Evolutionary conservation across 495 filamentous ascomycete genomes (phyloP).

Genomic region (Aspergillus avenaceus): DNA sequence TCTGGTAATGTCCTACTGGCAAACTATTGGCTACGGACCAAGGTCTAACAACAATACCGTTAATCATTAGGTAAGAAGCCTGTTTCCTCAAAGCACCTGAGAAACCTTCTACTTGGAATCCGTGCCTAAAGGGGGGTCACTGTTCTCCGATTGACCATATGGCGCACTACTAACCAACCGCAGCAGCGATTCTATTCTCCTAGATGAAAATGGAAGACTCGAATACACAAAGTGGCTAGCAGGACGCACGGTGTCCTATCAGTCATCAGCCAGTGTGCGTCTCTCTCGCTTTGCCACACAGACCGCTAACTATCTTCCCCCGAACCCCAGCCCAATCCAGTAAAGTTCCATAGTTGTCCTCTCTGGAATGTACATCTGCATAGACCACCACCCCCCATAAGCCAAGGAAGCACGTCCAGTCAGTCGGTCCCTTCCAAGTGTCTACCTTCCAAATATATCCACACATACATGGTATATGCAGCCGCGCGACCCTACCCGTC

Average conservation of each 20-base stretch:
- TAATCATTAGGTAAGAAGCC: background rate
- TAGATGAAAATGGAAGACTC: background rate
- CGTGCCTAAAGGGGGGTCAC: background rate
- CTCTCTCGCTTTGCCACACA: no score
- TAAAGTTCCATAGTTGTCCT: constrained; percentile 1
- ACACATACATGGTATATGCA: background rate
- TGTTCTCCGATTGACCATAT: background rate
- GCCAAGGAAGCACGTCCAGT: constrained; percentile 1
- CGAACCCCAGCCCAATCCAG: background rate
- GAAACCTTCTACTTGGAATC: background rate
- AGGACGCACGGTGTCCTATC: background rate
- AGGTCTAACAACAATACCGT: background rate
- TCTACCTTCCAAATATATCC: background rate
- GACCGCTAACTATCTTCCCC: background rate
- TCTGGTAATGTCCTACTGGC: background rate
- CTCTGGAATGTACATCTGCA: constrained; percentile 5
- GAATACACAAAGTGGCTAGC: background rate
- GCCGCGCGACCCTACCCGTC: background rate
- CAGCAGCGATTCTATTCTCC: no score
- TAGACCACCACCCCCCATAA: background rate
- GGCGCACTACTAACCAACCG: no score
- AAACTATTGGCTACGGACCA: background rate
- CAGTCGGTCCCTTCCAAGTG: background rate
- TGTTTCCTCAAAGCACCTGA: background rate
- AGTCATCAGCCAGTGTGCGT: background rate